Base-by-base conservation (phyloP, 129 eudicot genomes). In the Scalesia atractyloides region DNA sequence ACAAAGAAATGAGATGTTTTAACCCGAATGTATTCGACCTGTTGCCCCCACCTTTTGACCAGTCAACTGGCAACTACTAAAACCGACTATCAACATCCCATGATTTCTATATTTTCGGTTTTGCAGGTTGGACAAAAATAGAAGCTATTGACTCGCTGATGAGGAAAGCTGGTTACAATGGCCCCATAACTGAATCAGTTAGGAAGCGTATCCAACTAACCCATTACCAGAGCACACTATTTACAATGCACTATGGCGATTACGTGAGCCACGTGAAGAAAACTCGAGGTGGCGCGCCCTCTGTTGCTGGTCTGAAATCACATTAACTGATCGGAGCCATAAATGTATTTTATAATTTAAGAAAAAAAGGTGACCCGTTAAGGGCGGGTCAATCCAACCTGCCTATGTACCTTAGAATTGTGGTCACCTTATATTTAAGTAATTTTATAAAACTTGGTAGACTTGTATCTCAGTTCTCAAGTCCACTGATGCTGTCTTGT, bases 141-240 rank as follows among this genome's bases (percentile, higher is more conserved):
- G 97, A 91, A 82, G 93, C 97, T n/a, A 91, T 91, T 12, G 89
- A 86, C 82, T 88, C 96, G 0, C 58, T 91, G 69, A 83, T 91
- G 19, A 76, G 89, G 9, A 92, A 92, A 73, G 88, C 97, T 14
- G 96, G 96, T 76, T 91, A 82, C 79, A 81, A 80, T 57, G 91
- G 97, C 33, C n/a, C 82, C 72, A 88, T 91, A 30, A 89, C 86
- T 5, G 96, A 84, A 43, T 76, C 88, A 30, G 68, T 88, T 52
- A 77, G 96, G 53, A 88, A 82, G 81, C 67, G 83, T 46, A 84
- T 91, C 63, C 80, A 72, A n/a, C 86, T 91, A 43, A 91, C 93
- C 36, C 93, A 91, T 53, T 91, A 91, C 66, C 93, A 91, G 57
- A 91, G 97, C 75, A 81, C 96, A 10, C 63, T 87, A 62, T 88